Evolutionary conservation across 2,329 filamentous ascomycete genomes (phyloP).

Genomic region (Claviceps cyperi): DNA sequence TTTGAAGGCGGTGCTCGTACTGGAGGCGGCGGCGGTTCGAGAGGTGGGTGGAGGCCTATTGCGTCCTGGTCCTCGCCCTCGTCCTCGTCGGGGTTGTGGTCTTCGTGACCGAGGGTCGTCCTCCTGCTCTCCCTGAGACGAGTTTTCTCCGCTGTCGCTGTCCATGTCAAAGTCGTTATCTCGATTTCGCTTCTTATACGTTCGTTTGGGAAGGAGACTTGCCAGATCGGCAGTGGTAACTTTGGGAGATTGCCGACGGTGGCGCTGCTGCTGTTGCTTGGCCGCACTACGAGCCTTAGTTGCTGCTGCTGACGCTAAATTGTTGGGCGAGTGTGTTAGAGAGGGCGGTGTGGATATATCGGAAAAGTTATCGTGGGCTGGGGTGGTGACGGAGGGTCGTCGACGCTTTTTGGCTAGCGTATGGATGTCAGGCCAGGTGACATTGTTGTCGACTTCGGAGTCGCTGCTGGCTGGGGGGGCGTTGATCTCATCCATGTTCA

Average conservation of each 20-base stretch:
- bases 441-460: conserved; percentile 27
- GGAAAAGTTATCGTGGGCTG: conserved; percentile 25
- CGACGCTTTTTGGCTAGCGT: conserved; percentile 33
- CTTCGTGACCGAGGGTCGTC: conserved; percentile 25
- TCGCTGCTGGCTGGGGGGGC: conserved; percentile 42
- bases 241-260: conserved; percentile 24
- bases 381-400: conserved; percentile 22
- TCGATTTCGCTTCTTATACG: conserved; percentile 23
- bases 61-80: conserved; percentile 11
- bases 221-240: conserved; percentile 41
- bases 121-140: conserved; percentile 33
- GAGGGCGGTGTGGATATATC: conserved; percentile 50
- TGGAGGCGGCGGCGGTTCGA: conserved; percentile 12
- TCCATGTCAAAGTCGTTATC: conserved; percentile 26
- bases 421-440: conserved; percentile 38
- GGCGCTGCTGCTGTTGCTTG: conserved; percentile 18
- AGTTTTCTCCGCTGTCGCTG: conserved; percentile 33
- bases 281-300: conserved; percentile 17
- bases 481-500: conserved; percentile 33
- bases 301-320: conserved; percentile 22
- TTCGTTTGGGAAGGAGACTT: conserved; percentile 37
- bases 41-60: conserved; percentile 8
- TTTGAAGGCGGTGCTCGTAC: conserved; percentile 13
- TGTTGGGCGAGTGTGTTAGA: conserved; percentile 47
- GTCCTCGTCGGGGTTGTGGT: neutral